Evolutionary conservation across 2,329 filamentous ascomycete genomes (phyloP).

Genomic region (Phoma herbarum): DNA sequence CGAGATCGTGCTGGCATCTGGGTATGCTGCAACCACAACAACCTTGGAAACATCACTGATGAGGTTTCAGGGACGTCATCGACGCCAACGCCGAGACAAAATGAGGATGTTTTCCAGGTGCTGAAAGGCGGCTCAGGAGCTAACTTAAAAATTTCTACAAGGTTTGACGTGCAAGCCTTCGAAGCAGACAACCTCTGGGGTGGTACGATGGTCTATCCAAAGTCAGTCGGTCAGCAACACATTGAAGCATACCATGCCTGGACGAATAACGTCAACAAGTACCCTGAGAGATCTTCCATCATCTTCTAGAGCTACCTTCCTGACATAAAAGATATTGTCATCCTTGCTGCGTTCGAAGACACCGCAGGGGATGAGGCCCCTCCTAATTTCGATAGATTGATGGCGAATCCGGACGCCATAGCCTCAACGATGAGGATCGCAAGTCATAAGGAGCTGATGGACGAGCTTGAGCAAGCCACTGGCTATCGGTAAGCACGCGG

Average conservation of each 20-base stretch:
- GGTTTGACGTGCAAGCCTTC: constrained; percentile 42
- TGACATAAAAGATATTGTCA: constrained; percentile 25
- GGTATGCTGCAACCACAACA: constrained; percentile 9
- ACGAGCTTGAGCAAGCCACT: constrained; percentile 35
- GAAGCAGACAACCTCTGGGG: constrained; percentile 38
- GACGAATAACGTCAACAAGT: constrained; percentile 37
- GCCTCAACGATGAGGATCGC: constrained; percentile 31
- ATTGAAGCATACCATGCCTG: constrained; percentile 33
- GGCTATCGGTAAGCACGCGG: constrained; percentile 29
- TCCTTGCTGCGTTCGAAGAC: constrained; percentile 35
- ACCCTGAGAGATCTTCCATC: constrained; percentile 33
- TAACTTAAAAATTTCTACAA: constrained; percentile 54
- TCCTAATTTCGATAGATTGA: constrained; percentile 30
- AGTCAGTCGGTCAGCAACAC: constrained; percentile 26
- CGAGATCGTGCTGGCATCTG: constrained; percentile 50
- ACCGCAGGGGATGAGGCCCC: constrained; percentile 30
- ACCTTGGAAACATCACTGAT: background rate
- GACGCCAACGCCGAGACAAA: constrained; percentile 46
- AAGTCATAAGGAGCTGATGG: constrained; percentile 35
- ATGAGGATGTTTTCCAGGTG: constrained; percentile 50
- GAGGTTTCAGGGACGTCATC: constrained; percentile 9
- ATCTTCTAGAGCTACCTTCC: constrained; percentile 38
- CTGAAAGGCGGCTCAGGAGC: constrained; percentile 51
- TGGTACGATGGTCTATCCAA: constrained; percentile 26
- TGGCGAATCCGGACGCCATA: constrained; percentile 30